Percentiles rank a stretch among this genome's conserved stretches.
Conservation (phyloP, 306 rosid species). For the Lupinus albus region DNA sequence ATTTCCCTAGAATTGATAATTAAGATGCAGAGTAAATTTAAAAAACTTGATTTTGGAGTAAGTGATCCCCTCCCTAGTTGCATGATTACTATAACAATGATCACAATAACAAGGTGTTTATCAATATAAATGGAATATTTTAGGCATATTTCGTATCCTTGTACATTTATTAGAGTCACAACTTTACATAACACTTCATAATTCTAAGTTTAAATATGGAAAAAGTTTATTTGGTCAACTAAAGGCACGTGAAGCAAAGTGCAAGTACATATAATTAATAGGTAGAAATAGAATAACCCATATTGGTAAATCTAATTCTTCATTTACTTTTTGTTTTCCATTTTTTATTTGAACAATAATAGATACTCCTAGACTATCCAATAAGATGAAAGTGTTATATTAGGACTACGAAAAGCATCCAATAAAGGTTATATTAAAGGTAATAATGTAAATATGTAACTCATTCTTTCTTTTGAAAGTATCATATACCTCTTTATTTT, state of each 20-base stretch:
- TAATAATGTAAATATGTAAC: constrained; percentile 5
- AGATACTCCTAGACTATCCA: neutral
- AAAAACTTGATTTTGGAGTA: neutral
- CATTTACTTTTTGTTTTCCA: neutral
- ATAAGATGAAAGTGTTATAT: constrained; percentile 7
- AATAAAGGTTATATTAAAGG: constrained; percentile 10
- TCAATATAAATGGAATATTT: neutral
- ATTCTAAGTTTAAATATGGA: neutral
- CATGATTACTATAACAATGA: constrained; percentile 32
- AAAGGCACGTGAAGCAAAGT: constrained; percentile 16
- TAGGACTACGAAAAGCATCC: neutral
- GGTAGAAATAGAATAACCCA: neutral
- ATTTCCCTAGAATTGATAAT: constrained; percentile 19
- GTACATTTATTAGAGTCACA: neutral
- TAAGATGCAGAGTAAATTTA: constrained; percentile 8
- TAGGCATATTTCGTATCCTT: neutral
- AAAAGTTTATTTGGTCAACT: neutral
- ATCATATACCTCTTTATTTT: constrained; percentile 24
- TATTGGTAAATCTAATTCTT: neutral
- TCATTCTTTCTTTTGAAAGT: neutral
- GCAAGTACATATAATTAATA: constrained; percentile 1
- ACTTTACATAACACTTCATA: neutral
- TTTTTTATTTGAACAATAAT: neutral
- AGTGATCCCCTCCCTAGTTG: constrained; percentile 26
- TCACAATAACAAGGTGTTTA: neutral